Conservation (phyloP, 148 eudicot genomes). For the Polygonum aviculare region DNA sequence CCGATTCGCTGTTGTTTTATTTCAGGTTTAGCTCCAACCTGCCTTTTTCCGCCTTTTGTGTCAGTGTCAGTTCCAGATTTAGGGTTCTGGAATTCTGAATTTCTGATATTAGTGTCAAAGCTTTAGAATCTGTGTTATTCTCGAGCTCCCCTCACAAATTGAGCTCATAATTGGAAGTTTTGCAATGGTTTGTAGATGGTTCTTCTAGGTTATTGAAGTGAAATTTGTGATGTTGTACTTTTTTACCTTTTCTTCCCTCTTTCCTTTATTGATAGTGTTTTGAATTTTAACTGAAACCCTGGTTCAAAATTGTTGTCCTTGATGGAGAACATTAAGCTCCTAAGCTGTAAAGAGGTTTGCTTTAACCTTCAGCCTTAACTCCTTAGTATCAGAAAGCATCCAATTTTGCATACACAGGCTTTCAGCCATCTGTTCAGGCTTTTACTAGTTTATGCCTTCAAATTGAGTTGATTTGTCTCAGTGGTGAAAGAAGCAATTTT, state of each 20-base stretch:
- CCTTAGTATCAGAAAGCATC: background rate
- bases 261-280: background rate
- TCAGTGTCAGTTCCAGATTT: background rate
- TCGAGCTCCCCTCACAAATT: background rate
- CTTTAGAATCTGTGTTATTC: background rate
- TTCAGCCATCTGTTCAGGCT: background rate
- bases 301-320: background rate
- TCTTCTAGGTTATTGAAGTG: background rate
- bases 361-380: background rate
- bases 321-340: background rate
- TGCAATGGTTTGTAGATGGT: background rate
- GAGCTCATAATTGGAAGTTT: slow-evolving; percentile 6
- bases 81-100: slow-evolving; percentile 1
- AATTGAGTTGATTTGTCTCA: background rate
- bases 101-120: background rate
- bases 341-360: background rate
- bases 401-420: background rate
- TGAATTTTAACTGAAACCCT: background rate
- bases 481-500: background rate
- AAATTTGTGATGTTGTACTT: background rate
- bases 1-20: slow-evolving; percentile 28
- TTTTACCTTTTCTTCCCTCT: background rate
- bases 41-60: background rate
- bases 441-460: background rate
- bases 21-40: slow-evolving; percentile 29